These are phyloP conservation scores for Apiotrichum brassicae DNA, from an alignment of 1,284 basidiomycete genomes.

Conservation along the genomic window DNA sequence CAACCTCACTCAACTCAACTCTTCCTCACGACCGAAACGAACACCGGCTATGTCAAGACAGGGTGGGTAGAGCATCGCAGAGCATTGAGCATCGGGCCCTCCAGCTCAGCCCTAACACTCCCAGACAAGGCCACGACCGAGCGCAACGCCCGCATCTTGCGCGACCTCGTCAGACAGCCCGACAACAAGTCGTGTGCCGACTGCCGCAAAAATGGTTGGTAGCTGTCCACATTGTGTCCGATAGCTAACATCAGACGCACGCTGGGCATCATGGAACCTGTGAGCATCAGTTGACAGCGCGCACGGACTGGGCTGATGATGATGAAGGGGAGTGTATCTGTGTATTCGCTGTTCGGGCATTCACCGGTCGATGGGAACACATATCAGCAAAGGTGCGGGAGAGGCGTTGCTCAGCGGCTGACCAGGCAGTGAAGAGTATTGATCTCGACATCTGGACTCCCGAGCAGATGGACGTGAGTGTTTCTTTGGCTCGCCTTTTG, in stretches of 20 bases:
- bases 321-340: slow-evolving; percentile 85
- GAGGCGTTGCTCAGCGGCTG: neutral
- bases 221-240: too few relatives aligned
- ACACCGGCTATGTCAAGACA: slow-evolving; percentile 29
- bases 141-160: slow-evolving; percentile 63
- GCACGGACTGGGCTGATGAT: too few relatives aligned
- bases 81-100: too few relatives aligned
- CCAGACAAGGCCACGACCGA: slow-evolving; percentile 76
- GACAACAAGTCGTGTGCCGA: slow-evolving; percentile 94
- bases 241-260: slow-evolving; percentile 60
- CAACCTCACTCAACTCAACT: too few relatives aligned
- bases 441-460: slow-evolving; percentile 97
- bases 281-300: slow-evolving; percentile 32
- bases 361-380: slow-evolving; percentile 96
- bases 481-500: neutral
- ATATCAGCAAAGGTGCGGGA: slow-evolving; percentile 66
- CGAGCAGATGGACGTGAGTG: slow-evolving; percentile 86
- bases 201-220: slow-evolving; percentile 81
- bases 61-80: slow-evolving; percentile 16
- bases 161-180: slow-evolving; percentile 76
- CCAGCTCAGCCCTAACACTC: too few relatives aligned
- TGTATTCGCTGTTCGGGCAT: slow-evolving; percentile 99
- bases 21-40: neutral
- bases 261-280: slow-evolving; percentile 99
- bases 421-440: slow-evolving; percentile 73